Evolutionary conservation across 768 basidiomycete species (phyloP).

Genomic region (Lactifluus piperatus): DNA sequence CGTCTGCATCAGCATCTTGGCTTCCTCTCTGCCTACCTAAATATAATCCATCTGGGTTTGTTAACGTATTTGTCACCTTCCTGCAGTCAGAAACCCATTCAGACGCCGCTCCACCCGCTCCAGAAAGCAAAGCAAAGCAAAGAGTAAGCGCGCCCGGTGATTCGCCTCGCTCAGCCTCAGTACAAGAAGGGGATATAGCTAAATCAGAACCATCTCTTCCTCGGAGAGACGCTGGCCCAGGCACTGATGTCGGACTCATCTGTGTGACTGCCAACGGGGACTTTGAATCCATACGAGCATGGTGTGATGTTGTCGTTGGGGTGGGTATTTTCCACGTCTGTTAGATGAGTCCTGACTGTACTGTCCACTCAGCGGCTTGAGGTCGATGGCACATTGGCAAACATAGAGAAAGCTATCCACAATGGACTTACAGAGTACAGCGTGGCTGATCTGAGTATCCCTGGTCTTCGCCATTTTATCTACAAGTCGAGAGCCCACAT

Average conservation of each 20-base stretch:
- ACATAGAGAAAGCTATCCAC: constrained; percentile 40
- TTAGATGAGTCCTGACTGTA: background rate
- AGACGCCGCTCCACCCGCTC: background rate
- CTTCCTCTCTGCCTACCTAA: constrained; percentile 94
- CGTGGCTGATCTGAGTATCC: constrained; percentile 72
- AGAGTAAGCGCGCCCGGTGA: background rate
- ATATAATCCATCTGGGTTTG: constrained; percentile 82
- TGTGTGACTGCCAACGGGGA: constrained; percentile 78
- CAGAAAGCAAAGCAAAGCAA: constrained; percentile 8
- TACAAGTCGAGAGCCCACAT: constrained; percentile 89
- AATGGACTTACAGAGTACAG: constrained; percentile 52
- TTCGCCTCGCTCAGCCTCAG: background rate
- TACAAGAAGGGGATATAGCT: background rate
- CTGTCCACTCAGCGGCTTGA: constrained; percentile 47
- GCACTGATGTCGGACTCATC: constrained; percentile 44
- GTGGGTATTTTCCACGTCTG: constrained; percentile 30
- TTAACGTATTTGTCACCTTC: constrained; percentile 84
- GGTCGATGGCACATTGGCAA: constrained; percentile 45
- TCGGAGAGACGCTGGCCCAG: background rate
- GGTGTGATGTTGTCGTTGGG: constrained; percentile 60
- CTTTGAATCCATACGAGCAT: constrained; percentile 72
- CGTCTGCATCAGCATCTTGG: constrained; percentile 81
- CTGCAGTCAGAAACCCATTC: constrained; percentile 28
- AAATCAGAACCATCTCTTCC: background rate
- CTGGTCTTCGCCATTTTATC: constrained; percentile 87